Base-by-base conservation (phyloP, 768 basidiomycete genomes). In the Suillus hirtellus region DNA sequence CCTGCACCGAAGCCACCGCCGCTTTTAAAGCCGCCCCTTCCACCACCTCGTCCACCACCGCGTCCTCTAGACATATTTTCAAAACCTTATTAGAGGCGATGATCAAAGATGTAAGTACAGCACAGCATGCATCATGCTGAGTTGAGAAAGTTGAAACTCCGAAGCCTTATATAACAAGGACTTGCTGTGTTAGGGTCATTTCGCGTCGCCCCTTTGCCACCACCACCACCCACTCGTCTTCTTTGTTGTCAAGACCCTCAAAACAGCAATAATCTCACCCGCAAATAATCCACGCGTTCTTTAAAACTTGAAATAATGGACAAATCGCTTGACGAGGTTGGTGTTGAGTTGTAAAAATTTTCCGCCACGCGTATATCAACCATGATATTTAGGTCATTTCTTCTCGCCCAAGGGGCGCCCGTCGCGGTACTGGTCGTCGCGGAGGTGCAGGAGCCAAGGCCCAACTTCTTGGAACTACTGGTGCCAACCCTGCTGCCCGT, bases 301-400 rank as follows among this genome's bases (percentile, higher is more conserved):
- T 12, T 31, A 10, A 42, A 58, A 58, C 38, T 42, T 19, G 24
- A 24, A 40, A 58, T 42, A 73, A 91, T 94, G 89, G 91, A 94
- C 79, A 89, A 90, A 79, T 84, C 89, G 70, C 89, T 94, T 64
- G 92, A 94, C 74, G 89, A 93, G 63, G 92, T 94, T 63, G 24
- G 84, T 79, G 38, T n/a, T 14, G 59, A 60, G 58, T 55, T 40
- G 64, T 52, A 11, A 64, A 54, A 63, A 37, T 66, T 64, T 67
- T 62, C 50, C 35, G 59, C 62, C 42, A 19, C 60, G 68, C 68
- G 72, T 74, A 63, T 64, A 58, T 58, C 67, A 53, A 66, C 63
- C 63, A 66, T 66, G 54, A 62, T 60, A 19, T 66, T 63, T 73
- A 92, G 90, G 89, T 92, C 70, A 90, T 92, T 71, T 76, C 86